Base-by-base conservation (phyloP, 1,139 yeast species). In the Geotrichum restrictum region DNA sequence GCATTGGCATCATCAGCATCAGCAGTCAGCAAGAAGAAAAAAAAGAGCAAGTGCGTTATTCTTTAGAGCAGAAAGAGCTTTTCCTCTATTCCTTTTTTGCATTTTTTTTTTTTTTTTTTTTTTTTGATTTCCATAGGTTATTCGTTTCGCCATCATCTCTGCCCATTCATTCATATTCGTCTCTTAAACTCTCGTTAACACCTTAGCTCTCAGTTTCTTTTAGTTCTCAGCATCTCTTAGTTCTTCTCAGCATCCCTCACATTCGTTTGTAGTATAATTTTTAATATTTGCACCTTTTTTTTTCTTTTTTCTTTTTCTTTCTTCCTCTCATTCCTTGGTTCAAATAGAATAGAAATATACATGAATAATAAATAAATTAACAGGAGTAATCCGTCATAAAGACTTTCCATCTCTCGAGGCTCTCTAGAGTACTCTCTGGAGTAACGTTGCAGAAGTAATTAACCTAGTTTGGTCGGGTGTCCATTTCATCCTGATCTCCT, bases 1-100 rank as follows among this genome's bases (percentile, higher is more conserved):
- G n/a, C n/a, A n/a, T n/a, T n/a, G n/a, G n/a, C n/a, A n/a, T n/a
- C n/a, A 22, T 22, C 31, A 21, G 13, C 14, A n/a, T 13, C 29
- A 14, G 24, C 24, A 16, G 37, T 21, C 13, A 46, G n/a, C 16
- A 46, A 38, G 16, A 41, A 46, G 37, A 38, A 46, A 4, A 46
- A 46, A 14, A 46, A 46, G 8, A 14, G 39, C 38, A 22, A 39
- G 38, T 46, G 49, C 37, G 22, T 39, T 8, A 46, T 46, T 22
- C 27, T 36, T 24, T 44, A 34, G 34, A 27, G 33, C 16, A n/a
- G 10, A 24, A 40, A 39, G 11, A 10, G 6, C 18, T 13, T 40
- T 11, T 7, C 24, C 10, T 6, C 13, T 14, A 22, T 7, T 24
- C 18, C 16, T 31, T 24, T 14, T 36, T 36, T n/a, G 21, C 41